These are phyloP conservation scores for Albifimbria verrucaria DNA, from an alignment of 2,329 filamentous ascomycete species.

Conservation along the genomic window DNA sequence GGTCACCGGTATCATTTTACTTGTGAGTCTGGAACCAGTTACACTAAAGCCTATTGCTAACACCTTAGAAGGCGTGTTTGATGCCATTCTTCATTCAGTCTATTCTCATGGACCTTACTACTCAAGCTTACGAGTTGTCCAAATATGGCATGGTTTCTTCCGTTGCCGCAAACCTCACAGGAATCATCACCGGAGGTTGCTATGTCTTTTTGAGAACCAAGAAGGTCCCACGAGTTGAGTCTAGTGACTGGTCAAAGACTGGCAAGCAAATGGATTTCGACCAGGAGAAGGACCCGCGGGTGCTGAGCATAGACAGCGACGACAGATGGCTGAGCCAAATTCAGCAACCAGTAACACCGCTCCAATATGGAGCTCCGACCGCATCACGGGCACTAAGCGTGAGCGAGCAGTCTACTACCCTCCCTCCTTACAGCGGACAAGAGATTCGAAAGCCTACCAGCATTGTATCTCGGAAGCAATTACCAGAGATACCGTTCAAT, in stretches of 20 bases:
- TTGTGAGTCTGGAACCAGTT: background rate
- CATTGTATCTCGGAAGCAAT: background rate
- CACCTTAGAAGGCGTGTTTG: conserved; percentile 47
- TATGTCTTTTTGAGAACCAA: conserved; percentile 67
- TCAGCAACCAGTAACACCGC: background rate
- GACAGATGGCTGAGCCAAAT: background rate
- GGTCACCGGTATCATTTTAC: conserved; percentile 44
- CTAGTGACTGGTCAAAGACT: conserved; percentile 37
- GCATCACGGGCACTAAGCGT: background rate
- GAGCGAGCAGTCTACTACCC: background rate
- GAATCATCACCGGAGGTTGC: conserved; percentile 61
- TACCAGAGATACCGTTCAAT: too few relatives aligned
- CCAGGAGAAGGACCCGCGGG: background rate
- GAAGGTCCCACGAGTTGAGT: conserved; percentile 51
- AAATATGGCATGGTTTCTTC: conserved; percentile 52
- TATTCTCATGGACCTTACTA: conserved; percentile 38
- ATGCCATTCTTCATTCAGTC: conserved; percentile 63
- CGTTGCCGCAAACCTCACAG: conserved; percentile 63
- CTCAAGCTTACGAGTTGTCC: conserved; percentile 36
- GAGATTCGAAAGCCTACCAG: background rate
- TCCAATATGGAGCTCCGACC: background rate
- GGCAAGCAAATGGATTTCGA: conserved; percentile 11
- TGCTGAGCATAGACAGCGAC: background rate
- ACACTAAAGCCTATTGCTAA: conserved; percentile 25
- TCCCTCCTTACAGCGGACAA: background rate